phyloP scores from a whole-genome alignment of 345 rosid species.

The Sonneratia alba region DNA sequence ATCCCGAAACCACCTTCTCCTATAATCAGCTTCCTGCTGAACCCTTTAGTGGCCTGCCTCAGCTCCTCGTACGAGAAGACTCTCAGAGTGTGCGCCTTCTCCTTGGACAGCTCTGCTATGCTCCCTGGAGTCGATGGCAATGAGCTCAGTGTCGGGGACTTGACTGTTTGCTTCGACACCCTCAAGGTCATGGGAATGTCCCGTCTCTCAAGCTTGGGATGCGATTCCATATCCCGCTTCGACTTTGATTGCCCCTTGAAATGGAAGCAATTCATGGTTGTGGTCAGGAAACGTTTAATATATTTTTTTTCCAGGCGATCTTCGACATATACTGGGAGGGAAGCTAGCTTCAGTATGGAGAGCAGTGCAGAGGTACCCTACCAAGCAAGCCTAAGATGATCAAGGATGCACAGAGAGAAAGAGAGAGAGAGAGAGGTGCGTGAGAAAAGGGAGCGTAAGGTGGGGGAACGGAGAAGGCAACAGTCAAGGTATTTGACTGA shows the following conservation, averaged over 20 bases:
- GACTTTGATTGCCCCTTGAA: constrained; percentile 38
- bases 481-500: no score
- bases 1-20: constrained; percentile 98
- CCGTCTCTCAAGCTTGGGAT: constrained; percentile 35
- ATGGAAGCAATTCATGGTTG: constrained; percentile 11
- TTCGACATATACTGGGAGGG: neutral
- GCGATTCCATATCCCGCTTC: constrained; percentile 32
- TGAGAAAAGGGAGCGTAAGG: no score
- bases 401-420: no score
- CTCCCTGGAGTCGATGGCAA: constrained; percentile 40
- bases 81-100: constrained; percentile 49
- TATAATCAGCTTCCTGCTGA: constrained; percentile 51
- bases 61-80: constrained; percentile 62
- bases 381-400: no score
- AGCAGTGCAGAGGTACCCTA: no score
- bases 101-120: constrained; percentile 49
- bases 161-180: constrained; percentile 17
- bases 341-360: no score
- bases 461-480: no score
- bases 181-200: constrained; percentile 8
- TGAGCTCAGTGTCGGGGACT: constrained; percentile 30
- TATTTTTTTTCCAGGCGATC: neutral
- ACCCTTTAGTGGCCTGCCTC: constrained; percentile 55
- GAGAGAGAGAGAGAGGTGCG: no score
- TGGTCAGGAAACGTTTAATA: neutral